A percentile compares a stretch with the other conserved stretches of the same genome.
phyloP scores from a whole-genome alignment of 129 eudicot species.

The Saussurea involucrata region DNA sequence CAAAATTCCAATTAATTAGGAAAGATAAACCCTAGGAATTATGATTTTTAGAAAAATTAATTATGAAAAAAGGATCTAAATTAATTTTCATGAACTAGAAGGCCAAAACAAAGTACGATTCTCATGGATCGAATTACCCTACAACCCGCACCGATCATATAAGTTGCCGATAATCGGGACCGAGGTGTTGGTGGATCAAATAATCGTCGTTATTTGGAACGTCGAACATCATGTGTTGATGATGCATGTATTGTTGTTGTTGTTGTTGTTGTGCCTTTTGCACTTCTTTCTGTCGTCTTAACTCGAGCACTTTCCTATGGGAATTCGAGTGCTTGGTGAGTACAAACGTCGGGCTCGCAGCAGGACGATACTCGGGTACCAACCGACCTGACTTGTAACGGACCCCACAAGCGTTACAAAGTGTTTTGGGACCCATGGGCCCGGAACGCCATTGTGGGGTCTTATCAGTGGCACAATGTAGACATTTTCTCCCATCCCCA shows the following conservation, averaged over 20 bases:
- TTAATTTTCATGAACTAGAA: conserved; percentile 11
- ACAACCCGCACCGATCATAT: conserved; percentile 21
- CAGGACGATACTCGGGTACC: conserved; percentile 91
- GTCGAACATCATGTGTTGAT: conserved; percentile 60
- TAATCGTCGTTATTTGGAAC: conserved; percentile 63
- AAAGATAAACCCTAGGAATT: conserved; percentile 24
- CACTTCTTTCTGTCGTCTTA: conserved; percentile 76
- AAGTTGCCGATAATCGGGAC: conserved; percentile 62
- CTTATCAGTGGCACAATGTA: conserved; percentile 88
- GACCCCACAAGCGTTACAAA: conserved; percentile 91
- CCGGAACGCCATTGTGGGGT: conserved; percentile 98
- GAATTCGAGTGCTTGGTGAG: conserved; percentile 83
- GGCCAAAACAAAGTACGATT: not conserved
- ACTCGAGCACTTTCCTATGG: conserved; percentile 82
- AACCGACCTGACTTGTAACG: conserved; percentile 86
- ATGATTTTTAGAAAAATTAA: conserved; percentile 7
- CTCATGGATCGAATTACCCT: not conserved
- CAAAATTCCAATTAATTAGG: conserved; percentile 28
- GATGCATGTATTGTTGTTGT: conserved; percentile 45
- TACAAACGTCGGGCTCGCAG: conserved; percentile 85
- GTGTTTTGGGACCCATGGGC: conserved; percentile 89
- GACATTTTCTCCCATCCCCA: conserved; percentile 68
- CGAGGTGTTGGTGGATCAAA: conserved; percentile 78
- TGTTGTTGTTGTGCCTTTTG: conserved; percentile 32
- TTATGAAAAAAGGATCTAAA: conserved; percentile 17